These are phyloP conservation scores for Cryptococcus sp. DNA, from an alignment of 1,284 basidiomycete species.

Conservation along the genomic window DNA sequence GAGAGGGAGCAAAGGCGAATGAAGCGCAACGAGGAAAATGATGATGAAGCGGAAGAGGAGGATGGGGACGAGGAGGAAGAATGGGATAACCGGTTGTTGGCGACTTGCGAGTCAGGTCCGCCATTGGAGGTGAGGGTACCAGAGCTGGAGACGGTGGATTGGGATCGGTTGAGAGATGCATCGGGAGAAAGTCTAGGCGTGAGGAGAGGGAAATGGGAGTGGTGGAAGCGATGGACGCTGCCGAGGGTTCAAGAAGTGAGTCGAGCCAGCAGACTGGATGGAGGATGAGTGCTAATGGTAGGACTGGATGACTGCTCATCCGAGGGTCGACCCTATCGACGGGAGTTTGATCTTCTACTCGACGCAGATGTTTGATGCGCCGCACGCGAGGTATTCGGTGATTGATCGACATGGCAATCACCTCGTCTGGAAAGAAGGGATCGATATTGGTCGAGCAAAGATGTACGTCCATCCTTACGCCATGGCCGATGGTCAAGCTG, in stretches of 20 bases:
- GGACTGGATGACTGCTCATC: slow-evolving; percentile 52
- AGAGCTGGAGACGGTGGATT: slow-evolving; percentile 49
- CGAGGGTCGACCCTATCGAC: slow-evolving; percentile 49
- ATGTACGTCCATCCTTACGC: slow-evolving; percentile 22
- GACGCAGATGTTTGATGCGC: slow-evolving; percentile 48
- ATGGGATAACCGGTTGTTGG: slow-evolving; percentile 44
- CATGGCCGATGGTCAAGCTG: neutral
- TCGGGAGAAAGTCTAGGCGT: slow-evolving; percentile 24
- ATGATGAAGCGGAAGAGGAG: slow-evolving; percentile 1
- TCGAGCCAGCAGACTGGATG: slow-evolving; percentile 9
- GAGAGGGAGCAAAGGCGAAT: slow-evolving; percentile 7
- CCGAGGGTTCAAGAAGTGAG: slow-evolving; percentile 34
- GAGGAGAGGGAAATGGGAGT: slow-evolving; percentile 18
- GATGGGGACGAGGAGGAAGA: neutral
- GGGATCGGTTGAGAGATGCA: slow-evolving; percentile 38
- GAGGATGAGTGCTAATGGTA: no score
- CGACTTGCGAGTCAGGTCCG: slow-evolving; percentile 51
- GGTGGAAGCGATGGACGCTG: slow-evolving; percentile 28
- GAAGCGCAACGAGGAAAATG: slow-evolving; percentile 2
- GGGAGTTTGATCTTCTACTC: slow-evolving; percentile 49
- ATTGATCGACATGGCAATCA: slow-evolving; percentile 40
- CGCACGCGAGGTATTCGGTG: slow-evolving; percentile 49
- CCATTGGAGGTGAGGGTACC: slow-evolving; percentile 49
- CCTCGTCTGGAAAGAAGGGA: slow-evolving; percentile 34
- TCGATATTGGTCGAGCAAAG: slow-evolving; percentile 36